Percentiles rank a stretch among this genome's conserved stretches.
Conservation (phyloP, 768 basidiomycete genomes). For the Boletus speciosus region DNA sequence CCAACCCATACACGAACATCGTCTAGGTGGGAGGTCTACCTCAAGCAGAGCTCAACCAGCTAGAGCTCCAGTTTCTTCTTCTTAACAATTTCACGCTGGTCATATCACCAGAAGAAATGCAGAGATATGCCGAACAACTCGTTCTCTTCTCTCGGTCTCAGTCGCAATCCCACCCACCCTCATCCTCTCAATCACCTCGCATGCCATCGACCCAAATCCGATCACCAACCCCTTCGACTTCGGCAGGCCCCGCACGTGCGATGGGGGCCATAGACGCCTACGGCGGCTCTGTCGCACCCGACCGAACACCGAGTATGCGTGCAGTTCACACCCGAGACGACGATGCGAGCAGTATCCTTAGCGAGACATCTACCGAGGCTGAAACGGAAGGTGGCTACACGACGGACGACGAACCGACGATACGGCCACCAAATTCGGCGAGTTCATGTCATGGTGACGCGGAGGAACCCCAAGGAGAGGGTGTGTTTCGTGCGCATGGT, state of each 20-base stretch:
- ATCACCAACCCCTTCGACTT: slow-evolving; percentile 12
- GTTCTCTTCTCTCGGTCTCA: slow-evolving; percentile 59
- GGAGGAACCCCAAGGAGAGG: slow-evolving; percentile 33
- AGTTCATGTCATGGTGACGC: slow-evolving; percentile 38
- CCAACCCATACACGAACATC: not conserved
- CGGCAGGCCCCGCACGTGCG: slow-evolving; percentile 39
- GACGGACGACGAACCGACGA: slow-evolving; percentile 83
- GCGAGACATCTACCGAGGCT: slow-evolving; percentile 44
- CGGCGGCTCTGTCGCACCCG: slow-evolving; percentile 40
- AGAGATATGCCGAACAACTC: slow-evolving; percentile 89
- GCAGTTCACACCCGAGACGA: slow-evolving; percentile 26
- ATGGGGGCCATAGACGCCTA: slow-evolving; percentile 58
- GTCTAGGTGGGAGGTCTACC: slow-evolving; percentile 92
- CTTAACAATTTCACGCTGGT: slow-evolving; percentile 93
- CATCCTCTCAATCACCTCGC: slow-evolving; percentile 20
- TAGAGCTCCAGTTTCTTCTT: slow-evolving; percentile 95
- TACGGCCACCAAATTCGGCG: slow-evolving; percentile 48
- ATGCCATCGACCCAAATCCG: slow-evolving; percentile 19
- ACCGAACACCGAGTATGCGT: slow-evolving; percentile 27
- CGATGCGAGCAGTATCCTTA: slow-evolving; percentile 32
- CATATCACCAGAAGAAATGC: slow-evolving; percentile 88
- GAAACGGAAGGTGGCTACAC: slow-evolving; percentile 56
- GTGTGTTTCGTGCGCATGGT: slow-evolving; percentile 22
- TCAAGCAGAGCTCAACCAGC: slow-evolving; percentile 86
- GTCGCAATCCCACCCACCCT: slow-evolving; percentile 35